Conservation (phyloP, 179 eudicot species). For the Silene coronaria region DNA sequence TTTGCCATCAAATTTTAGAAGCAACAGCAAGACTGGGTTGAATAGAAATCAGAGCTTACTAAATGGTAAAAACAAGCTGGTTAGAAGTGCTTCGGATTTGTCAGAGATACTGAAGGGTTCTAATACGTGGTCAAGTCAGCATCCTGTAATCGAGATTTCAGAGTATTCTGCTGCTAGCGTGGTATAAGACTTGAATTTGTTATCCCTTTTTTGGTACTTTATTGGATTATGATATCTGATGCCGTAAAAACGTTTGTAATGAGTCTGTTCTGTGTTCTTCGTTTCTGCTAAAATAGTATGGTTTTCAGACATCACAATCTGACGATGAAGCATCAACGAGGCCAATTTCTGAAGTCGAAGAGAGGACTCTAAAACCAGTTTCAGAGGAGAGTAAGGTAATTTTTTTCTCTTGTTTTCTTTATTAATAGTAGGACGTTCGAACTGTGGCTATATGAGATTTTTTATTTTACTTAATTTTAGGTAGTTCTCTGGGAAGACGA, state of each 20-base stretch:
- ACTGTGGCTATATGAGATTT: not conserved
- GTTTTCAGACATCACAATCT: constrained; percentile 36
- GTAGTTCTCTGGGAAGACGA: constrained; percentile 24
- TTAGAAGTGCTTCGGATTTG: constrained; percentile 36
- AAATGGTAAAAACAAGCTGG: constrained; percentile 23
- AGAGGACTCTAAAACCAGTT: constrained; percentile 59
- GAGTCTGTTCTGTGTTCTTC: constrained; percentile 7
- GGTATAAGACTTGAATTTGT: not conserved
- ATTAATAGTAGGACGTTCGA: not conserved
- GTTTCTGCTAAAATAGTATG: constrained; percentile 30
- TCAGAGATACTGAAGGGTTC: constrained; percentile 28
- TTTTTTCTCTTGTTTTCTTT: not conserved
- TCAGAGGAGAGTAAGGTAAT: constrained; percentile 56
- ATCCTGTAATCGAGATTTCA: constrained; percentile 37
- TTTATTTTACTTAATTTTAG: constrained; percentile 10
- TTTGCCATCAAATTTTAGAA: constrained; percentile 19
- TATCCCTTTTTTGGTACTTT: not conserved
- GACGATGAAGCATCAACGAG: constrained; percentile 48
- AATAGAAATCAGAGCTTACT: constrained; percentile 9
- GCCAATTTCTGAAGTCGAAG: constrained; percentile 66
- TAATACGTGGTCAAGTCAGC: constrained; percentile 27
- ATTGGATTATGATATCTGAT: constrained; percentile 1
- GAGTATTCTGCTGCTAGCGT: constrained; percentile 47
- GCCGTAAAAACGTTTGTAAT: not conserved
- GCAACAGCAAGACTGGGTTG: constrained; percentile 21